Conservation (phyloP, 768 basidiomycete genomes). For the Lentinula raphanica region DNA sequence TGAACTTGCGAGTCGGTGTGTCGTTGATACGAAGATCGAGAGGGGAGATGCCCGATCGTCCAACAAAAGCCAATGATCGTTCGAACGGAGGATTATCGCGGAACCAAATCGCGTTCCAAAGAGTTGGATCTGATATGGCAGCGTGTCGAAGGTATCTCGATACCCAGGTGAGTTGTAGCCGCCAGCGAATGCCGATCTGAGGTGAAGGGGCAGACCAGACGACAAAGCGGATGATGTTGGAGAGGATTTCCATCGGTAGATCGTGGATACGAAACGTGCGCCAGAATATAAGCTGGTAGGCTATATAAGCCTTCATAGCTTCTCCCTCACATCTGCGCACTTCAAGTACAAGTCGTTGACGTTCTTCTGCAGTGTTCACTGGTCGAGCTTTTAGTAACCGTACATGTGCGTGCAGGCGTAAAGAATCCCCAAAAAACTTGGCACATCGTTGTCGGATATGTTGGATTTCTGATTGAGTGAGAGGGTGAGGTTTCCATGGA, state of each 20-base stretch:
- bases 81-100: conserved; percentile 43
- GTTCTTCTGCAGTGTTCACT: not conserved
- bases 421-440: not conserved
- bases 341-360: not conserved
- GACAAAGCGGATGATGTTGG: conserved; percentile 57
- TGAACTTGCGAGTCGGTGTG: conserved; percentile 27
- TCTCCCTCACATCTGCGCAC: not conserved
- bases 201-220: conserved; percentile 46
- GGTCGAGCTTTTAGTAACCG: not conserved
- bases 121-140: conserved; percentile 40
- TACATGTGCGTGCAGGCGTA: not conserved
- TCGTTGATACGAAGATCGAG: conserved; percentile 64
- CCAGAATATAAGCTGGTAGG: conserved; percentile 25
- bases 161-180: conserved; percentile 52
- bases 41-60: conserved; percentile 47
- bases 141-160: conserved; percentile 52
- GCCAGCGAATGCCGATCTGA: conserved; percentile 28
- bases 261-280: conserved; percentile 52
- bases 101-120: conserved; percentile 69
- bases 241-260: conserved; percentile 62
- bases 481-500: conserved; percentile 13
- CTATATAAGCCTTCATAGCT: not conserved
- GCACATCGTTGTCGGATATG: conserved; percentile 8
- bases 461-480: conserved; percentile 12
- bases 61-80: conserved; percentile 51